These are phyloP conservation scores for Bothriochloa decipiens DNA, from an alignment of 176 grass and related monocot genomes.

Conservation along the genomic window DNA sequence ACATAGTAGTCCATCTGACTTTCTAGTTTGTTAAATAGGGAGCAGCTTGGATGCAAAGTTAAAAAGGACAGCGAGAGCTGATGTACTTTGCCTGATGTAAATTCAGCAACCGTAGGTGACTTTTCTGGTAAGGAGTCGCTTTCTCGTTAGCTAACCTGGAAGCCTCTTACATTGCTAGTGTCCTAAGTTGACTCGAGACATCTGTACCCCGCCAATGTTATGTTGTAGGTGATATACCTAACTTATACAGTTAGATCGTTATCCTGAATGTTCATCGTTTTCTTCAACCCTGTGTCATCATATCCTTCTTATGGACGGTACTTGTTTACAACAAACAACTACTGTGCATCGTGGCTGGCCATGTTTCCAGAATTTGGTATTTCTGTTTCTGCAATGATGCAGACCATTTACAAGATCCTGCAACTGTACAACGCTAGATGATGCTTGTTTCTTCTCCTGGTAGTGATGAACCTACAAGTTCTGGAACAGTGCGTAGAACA, in stretches of 20 bases:
- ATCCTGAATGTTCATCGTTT: conserved; percentile 16
- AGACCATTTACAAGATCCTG: conserved; percentile 15
- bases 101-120: conserved; percentile 54
- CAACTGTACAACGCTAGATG: not conserved
- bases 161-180: conserved; percentile 31
- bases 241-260: conserved; percentile 44
- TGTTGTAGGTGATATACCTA: conserved; percentile 47
- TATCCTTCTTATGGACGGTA: not conserved
- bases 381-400: not conserved
- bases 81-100: conserved; percentile 50
- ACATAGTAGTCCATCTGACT: conserved; percentile 35
- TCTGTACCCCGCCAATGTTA: conserved; percentile 18
- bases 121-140: conserved; percentile 51
- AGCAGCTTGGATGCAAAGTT: conserved; percentile 32
- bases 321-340: not conserved
- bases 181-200: conserved; percentile 10
- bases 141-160: conserved; percentile 44
- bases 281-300: not conserved
- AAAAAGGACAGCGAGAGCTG: conserved; percentile 52
- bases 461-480: conserved; percentile 29
- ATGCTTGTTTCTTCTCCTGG: not conserved
- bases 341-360: not conserved
- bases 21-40: conserved; percentile 39
- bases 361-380: not conserved
- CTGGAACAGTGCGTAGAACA: conserved; percentile 55